These are phyloP conservation scores for Chaetomium tenue DNA, from an alignment of 495 filamentous ascomycete species.

Conservation along the genomic window DNA sequence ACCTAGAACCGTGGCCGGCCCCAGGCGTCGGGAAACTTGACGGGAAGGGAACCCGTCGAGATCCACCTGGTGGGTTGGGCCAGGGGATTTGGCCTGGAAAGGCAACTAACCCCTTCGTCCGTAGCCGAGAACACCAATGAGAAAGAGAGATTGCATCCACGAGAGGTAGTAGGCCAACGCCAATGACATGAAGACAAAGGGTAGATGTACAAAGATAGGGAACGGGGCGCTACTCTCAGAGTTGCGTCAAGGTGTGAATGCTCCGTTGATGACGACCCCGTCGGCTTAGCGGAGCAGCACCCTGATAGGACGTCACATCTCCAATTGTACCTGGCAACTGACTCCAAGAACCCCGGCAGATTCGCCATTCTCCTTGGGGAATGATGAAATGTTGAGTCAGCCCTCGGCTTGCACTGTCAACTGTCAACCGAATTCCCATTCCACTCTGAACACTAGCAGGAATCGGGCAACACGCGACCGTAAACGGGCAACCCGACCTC, in stretches of 20 bases:
- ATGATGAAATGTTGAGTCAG: not conserved
- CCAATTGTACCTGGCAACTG: not conserved
- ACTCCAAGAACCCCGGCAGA: not conserved
- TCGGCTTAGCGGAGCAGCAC: slow-evolving; percentile 26
- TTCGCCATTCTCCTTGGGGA: not conserved
- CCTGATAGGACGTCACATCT: not conserved
- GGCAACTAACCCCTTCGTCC: slow-evolving; percentile 16
- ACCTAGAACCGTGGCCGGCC: slow-evolving; percentile 2
- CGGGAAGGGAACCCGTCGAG: slow-evolving; percentile 8
- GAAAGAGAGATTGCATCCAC: not conserved
- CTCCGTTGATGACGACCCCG: slow-evolving; percentile 8
- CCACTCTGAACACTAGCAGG: not conserved
- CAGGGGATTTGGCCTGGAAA: not conserved
- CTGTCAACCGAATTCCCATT: not conserved
- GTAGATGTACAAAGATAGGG: slow-evolving; percentile 21
- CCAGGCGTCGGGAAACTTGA: slow-evolving; percentile 4
- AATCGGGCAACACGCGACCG: not conserved
- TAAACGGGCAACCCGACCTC: not conserved
- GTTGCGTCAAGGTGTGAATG: not conserved
- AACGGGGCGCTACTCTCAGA: slow-evolving; percentile 21
- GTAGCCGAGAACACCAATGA: slow-evolving; percentile 16
- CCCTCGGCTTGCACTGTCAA: not conserved
- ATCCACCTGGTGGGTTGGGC: slow-evolving; percentile 22
- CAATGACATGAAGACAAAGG: slow-evolving; percentile 1
- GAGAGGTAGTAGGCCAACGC: not conserved